Conservation (phyloP, 2,329 filamentous ascomycete genomes). For the Aspergillaceae sp. region DNA sequence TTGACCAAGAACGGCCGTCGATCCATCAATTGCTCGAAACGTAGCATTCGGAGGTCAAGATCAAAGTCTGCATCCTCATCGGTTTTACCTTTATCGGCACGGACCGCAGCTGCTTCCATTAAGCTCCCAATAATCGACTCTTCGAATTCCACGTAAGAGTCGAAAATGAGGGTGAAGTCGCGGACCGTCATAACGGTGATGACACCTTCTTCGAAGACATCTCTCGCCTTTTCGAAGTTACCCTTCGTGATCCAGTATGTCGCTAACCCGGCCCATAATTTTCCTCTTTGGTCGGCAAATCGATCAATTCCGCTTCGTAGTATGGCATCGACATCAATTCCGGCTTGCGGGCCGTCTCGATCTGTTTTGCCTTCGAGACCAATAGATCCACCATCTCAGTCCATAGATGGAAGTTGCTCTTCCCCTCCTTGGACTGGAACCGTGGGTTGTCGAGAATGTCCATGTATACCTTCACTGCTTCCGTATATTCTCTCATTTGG, state of each 20-base stretch:
- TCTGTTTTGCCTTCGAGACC: slow-evolving; percentile 79
- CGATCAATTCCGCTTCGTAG: slow-evolving; percentile 83
- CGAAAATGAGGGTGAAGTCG: slow-evolving; percentile 93
- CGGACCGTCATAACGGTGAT: slow-evolving; percentile 98
- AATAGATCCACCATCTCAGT: slow-evolving; percentile 93
- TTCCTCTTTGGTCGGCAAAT: slow-evolving; percentile 89
- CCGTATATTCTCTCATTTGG: slow-evolving; percentile 74
- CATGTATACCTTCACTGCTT: slow-evolving; percentile 86
- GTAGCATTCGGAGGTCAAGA: slow-evolving; percentile 92
- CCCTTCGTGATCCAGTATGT: slow-evolving; percentile 94
- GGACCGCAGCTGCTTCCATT: slow-evolving; percentile 75
- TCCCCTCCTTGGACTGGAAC: slow-evolving; percentile 87
- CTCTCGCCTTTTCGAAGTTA: slow-evolving; percentile 83
- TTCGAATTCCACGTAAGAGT: slow-evolving; percentile 93
- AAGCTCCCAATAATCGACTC: slow-evolving; percentile 87
- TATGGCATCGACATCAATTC: slow-evolving; percentile 85
- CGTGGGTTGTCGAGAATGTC: slow-evolving; percentile 81
- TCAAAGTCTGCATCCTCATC: slow-evolving; percentile 87
- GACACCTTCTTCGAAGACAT: slow-evolving; percentile 91
- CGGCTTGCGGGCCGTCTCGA: slow-evolving; percentile 73
- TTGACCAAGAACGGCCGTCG: slow-evolving; percentile 91
- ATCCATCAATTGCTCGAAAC: slow-evolving; percentile 97
- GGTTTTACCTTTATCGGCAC: slow-evolving; percentile 67
- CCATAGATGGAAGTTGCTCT: slow-evolving; percentile 95
- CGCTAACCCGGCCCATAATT: slow-evolving; percentile 87